Base-by-base conservation (phyloP, 208 protist species). In the Leishmania guyanensis region DNA sequence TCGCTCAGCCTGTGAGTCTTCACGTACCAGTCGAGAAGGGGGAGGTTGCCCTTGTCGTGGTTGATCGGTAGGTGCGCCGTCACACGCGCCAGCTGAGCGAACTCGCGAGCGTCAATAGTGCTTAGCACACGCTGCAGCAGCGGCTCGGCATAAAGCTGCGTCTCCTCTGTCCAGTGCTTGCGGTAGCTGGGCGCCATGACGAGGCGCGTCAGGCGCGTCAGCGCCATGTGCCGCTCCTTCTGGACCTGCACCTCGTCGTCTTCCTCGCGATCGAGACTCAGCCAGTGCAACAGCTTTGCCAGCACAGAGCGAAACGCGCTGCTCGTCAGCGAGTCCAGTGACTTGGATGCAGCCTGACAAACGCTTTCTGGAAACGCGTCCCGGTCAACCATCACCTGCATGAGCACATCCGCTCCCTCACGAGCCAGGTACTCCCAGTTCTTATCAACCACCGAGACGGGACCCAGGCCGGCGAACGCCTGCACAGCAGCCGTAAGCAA, bases 261-360 rank as follows among this genome's bases (percentile, higher is more conserved):
- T 12, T 89, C 86, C 84, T 97, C 95, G 65, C 93, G 93, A 73
- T 95, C 91, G 54, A 96, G 90, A 69, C 91, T 95, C 29, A 98
- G 79, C 93, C 92, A 98, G 85, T 96, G 93, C 22, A 98, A 74
- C 54, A 98, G 86, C 88, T 98, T 98, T 65, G 90, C 92, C 39
- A 95, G 86, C 48, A 96, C 91, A 16, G 89, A 87, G 65, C 88
- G 87, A 71, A 98, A 95, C 68, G 92, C 92, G 66, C 83, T 93
- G 65, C 71, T 78, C 3, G 90, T 91, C n/a, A 98, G 88, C 10
- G 88, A 75, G 85, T 97, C 90, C 33, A 98, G 85, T 43, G 90
- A 89, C 84, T 93, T 92, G 33, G 78, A 80, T 4, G 95, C 95
- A 29, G 91, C 87, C 54, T 87, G 80, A 1, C 93, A 91, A 76